These are phyloP conservation scores for Ormosia semicastrata DNA, from an alignment of 306 rosid genomes.

Conservation along the genomic window DNA sequence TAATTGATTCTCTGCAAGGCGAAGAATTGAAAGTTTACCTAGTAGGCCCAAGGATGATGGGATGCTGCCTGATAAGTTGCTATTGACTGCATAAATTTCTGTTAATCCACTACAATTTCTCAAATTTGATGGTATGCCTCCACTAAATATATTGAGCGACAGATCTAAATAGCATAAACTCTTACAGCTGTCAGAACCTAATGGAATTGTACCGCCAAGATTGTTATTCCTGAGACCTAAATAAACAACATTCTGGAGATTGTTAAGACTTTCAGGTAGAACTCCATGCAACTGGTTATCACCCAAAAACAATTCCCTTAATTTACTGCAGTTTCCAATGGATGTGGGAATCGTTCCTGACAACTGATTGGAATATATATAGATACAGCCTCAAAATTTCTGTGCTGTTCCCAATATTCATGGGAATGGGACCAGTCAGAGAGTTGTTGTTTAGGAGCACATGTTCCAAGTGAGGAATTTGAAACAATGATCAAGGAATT, in stretches of 20 bases:
- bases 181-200: conserved; percentile 35
- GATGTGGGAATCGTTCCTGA: conserved; percentile 46
- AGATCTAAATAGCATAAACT: conserved; percentile 37
- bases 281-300: conserved; percentile 38
- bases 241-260: conserved; percentile 32
- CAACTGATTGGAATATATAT: conserved; percentile 17
- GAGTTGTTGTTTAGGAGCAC: conserved; percentile 32
- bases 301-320: conserved; percentile 29
- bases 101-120: conserved; percentile 46
- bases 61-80: conserved; percentile 42
- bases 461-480: conserved; percentile 26
- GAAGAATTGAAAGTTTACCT: conserved; percentile 4
- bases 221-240: conserved; percentile 26
- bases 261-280: conserved; percentile 44
- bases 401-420: conserved; percentile 43
- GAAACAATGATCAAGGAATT: conserved; percentile 46
- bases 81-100: background rate
- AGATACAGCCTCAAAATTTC: conserved; percentile 22
- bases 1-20: conserved; percentile 40
- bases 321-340: conserved; percentile 44
- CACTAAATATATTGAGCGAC: conserved; percentile 42
- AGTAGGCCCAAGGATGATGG: conserved; percentile 55
- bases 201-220: conserved; percentile 50
- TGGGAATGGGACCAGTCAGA: conserved; percentile 47
- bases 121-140: conserved; percentile 43